These are phyloP conservation scores for Naganishia liquefaciens DNA, from an alignment of 1,284 basidiomycete genomes.

Conservation along the genomic window DNA sequence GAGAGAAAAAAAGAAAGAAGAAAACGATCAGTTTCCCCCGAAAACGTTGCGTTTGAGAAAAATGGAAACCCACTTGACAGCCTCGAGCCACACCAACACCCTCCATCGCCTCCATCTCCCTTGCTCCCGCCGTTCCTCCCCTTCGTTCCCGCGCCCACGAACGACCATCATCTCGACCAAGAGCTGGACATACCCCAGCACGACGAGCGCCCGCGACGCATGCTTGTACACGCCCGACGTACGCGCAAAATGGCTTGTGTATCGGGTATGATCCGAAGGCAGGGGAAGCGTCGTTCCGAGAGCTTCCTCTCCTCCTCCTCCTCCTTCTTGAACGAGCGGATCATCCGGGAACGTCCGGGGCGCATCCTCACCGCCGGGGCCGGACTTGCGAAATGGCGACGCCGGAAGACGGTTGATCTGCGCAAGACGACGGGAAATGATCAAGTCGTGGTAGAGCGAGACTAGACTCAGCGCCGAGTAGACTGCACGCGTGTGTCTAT, in stretches of 20 bases:
- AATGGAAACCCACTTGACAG: slow-evolving; percentile 76
- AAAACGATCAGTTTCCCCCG: no score
- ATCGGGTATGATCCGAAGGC: slow-evolving; percentile 55
- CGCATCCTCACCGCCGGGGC: no score
- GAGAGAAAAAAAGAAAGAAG: no score
- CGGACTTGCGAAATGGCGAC: slow-evolving; percentile 44
- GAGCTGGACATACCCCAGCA: slow-evolving; percentile 75
- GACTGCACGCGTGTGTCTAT: slow-evolving; percentile 40
- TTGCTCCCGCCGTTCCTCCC: slow-evolving; percentile 59
- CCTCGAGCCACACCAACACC: slow-evolving; percentile 70
- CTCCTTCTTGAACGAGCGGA: neutral
- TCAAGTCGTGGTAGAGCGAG: slow-evolving; percentile 72
- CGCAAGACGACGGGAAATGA: slow-evolving; percentile 67
- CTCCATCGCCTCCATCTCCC: slow-evolving; percentile 66
- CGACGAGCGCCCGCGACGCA: slow-evolving; percentile 69
- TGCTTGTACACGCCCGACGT: slow-evolving; percentile 69
- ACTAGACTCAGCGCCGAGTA: slow-evolving; percentile 50
- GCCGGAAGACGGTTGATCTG: slow-evolving; percentile 66
- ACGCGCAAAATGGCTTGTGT: slow-evolving; percentile 78
- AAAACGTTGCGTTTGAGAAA: no score
- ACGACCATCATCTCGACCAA: slow-evolving; percentile 82
- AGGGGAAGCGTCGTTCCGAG: slow-evolving; percentile 35
- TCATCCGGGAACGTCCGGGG: neutral
- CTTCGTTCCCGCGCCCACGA: neutral
- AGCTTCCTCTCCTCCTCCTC: neutral